Evolutionary conservation across 2,329 filamentous ascomycete genomes (phyloP).

Genomic region (Lomentospora prolificans): DNA sequence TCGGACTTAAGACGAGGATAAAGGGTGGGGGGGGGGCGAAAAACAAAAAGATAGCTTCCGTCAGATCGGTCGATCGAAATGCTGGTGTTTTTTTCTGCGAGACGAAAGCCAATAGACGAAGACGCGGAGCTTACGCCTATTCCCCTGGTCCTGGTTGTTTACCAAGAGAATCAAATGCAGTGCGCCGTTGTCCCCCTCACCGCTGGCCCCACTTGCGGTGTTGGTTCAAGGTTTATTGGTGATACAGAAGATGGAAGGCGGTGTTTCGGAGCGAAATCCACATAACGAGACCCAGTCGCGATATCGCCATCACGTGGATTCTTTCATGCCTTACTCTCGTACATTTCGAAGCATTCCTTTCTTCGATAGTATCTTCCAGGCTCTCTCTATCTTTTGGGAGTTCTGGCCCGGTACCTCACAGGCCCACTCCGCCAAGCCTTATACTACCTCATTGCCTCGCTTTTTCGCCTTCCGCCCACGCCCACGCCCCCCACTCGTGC

Average conservation of each 20-base stretch:
- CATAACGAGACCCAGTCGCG: background rate
- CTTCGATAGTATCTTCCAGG: too few species aligned
- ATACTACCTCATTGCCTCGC: background rate
- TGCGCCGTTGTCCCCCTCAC: background rate
- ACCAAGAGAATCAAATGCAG: background rate
- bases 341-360: too few species aligned
- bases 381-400: too few species aligned
- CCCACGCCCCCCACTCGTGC: background rate
- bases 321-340: background rate
- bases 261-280: background rate
- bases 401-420: background rate
- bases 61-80: too few species aligned
- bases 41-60: too few species aligned
- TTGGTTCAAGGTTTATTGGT: background rate
- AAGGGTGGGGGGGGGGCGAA: too few species aligned
- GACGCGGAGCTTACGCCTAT: background rate
- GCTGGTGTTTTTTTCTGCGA: too few species aligned
- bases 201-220: background rate
- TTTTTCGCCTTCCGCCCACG: background rate
- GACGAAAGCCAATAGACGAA: background rate
- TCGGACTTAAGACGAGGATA: too few species aligned
- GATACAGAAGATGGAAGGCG: conserved; percentile 2
- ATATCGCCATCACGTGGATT: conserved; percentile 2
- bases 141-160: background rate
- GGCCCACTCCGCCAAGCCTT: conserved; percentile 6